Evolutionary conservation across 306 rosid species (phyloP), one percentile per base, ranked within the genome.

Genomic region (Corylus avellana): DNA sequence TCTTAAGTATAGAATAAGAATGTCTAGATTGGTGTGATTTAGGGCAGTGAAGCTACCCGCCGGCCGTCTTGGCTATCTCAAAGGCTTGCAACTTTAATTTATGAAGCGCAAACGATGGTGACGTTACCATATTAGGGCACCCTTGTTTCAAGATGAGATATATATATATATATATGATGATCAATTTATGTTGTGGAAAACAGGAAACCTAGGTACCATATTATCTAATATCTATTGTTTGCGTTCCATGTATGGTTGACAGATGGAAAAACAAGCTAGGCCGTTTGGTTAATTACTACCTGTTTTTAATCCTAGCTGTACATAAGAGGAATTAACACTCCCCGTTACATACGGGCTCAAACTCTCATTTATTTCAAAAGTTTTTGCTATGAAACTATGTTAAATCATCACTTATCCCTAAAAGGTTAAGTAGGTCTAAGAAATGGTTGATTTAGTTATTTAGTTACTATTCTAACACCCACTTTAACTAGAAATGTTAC

Each of bases 31-130:
- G 10, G 9, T 39, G 29, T 39, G 49, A 14, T 35, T 16, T 49
- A 35, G 18, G 50, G n/a, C 8, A 18, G 46, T 32, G 46, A 63
- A 5, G n/a, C 70, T 39, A 37, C 27, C 47, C 12, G 72, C 47
- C 12, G 72, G 48, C 72, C 25, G 72, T 67, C 50, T 67, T 67
- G 72, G 72, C 72, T 67, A 17, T 46, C 18, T 37, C 37, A 37
- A 37, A 7, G 71, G 3, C 50, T 39, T 67, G 49, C 27, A 67
- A 67, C 29, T 39, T 67, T 67, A 39, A 37, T 18, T 66, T 66
- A 37, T 18, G 50, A 42, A 67, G 27, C 51, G 16, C 51, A 67
- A 42, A 67, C 27, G 22, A 39, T 67, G 29, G 50, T 39, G 72
- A 67, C 29, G 39, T 67, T 67, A 37, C 29, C 50, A 67, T 11